phyloP scores from a whole-genome alignment of 2,329 filamentous ascomycete genomes.

The Neofusicoccum kwambonambiense region DNA sequence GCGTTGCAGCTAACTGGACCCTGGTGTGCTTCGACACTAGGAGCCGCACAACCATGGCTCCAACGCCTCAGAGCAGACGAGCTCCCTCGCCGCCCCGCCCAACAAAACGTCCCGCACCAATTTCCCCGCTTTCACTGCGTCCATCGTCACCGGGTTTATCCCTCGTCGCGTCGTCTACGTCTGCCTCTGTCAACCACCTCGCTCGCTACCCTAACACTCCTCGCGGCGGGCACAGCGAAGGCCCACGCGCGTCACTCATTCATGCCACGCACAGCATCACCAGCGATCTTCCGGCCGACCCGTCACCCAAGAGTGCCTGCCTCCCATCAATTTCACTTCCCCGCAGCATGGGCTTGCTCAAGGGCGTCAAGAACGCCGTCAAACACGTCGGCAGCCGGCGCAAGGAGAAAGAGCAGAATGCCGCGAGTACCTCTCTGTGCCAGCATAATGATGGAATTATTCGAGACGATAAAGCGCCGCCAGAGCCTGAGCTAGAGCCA shows the following conservation, averaged over 20 bases:
- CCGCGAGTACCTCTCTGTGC: neutral
- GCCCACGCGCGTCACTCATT: neutral
- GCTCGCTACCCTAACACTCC: neutral
- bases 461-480: neutral
- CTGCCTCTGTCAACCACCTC: neutral
- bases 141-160: neutral
- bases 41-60: constrained; percentile 14
- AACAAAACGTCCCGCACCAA: neutral
- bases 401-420: neutral
- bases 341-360: neutral
- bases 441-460: neutral
- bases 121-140: neutral
- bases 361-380: neutral
- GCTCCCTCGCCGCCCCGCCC: neutral
- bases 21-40: neutral
- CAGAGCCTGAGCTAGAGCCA: neutral
- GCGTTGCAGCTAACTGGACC: neutral
- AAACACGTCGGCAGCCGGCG: neutral
- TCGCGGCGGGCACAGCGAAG: neutral
- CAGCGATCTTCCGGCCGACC: neutral
- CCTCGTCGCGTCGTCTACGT: neutral
- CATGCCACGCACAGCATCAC: neutral
- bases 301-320: neutral
- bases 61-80: neutral
- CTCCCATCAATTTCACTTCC: neutral